A percentile compares a stretch with the other conserved stretches of the same genome.
phyloP scores from a whole-genome alignment of 257 asterid species.

The Primulina huaijiensis region DNA sequence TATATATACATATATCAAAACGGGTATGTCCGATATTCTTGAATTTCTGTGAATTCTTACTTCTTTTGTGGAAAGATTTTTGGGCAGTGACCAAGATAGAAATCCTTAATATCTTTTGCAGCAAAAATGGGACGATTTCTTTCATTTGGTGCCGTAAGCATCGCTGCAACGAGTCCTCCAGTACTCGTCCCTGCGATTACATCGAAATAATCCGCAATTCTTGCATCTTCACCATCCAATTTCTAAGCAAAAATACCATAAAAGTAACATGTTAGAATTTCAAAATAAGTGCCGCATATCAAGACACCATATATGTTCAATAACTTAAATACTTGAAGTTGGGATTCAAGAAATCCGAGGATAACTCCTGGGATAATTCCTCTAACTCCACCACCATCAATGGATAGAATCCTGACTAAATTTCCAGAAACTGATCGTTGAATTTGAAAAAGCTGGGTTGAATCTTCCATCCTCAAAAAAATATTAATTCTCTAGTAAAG shows the following conservation, averaged over 20 bases:
- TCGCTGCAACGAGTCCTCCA: constrained; percentile 15
- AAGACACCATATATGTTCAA: too few relatives aligned
- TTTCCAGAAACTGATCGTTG: background rate
- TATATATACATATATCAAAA: too few relatives aligned
- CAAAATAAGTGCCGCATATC: background rate
- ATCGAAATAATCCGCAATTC: constrained; percentile 22
- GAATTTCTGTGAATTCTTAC: background rate
- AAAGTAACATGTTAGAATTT: background rate
- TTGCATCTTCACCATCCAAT: constrained; percentile 20
- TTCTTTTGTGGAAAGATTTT: constrained; percentile 14
- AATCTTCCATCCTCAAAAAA: background rate
- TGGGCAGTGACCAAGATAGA: constrained; percentile 21
- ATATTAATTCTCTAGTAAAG: too few relatives aligned
- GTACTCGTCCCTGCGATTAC: constrained; percentile 23
- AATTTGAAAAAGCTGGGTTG: background rate
- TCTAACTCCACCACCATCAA: background rate
- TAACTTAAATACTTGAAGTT: background rate
- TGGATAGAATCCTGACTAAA: background rate
- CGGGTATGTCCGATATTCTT: background rate
- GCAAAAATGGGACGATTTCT: constrained; percentile 21
- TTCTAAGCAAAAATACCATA: background rate
- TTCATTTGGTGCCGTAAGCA: constrained; percentile 21
- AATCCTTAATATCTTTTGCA: constrained; percentile 24
- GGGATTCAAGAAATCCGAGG: constrained; percentile 17
- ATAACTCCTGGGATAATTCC: constrained; percentile 7